Evolutionary conservation across 2,329 filamentous ascomycete species (phyloP), one percentile per base, ranked within the genome.

Genomic region (Ceratocystis destructans): DNA sequence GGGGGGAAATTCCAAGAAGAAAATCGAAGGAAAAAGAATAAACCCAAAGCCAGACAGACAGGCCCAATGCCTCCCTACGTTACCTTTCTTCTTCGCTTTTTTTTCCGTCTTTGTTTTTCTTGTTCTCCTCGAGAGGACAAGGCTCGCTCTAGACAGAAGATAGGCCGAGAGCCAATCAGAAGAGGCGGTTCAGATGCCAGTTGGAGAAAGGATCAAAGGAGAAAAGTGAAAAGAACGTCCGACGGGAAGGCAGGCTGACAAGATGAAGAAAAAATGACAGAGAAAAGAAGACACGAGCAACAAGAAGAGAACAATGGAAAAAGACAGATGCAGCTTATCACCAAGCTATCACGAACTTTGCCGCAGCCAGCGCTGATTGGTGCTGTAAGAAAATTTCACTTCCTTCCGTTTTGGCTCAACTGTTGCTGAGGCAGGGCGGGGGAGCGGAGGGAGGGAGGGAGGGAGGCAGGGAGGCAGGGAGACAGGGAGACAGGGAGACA

Each of bases 1-100:
- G 25, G 25, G 53, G 53, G 17, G 15, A 17, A 57, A 33, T 28
- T 17, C 10, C 31, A 28, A 45, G 41, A 63, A 17, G 28, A 45
- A 63, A 63, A 63, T 28, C 41, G 61, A 48, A 63, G 22, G 61
- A 45, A 33, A 48, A 48, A 63, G 61, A 63, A 48, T 20, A 10
- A 63, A 48, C 17, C 44, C n/a, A 37, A 57, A 28, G 20, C 53
- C 15, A 12, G 25, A 57, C 15, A 17, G 17, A 57, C 22, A 15
- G 22, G 25, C 53, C 53, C 25, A 57, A 57, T 28, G 20, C 53
- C 8, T 17, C 10, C 25, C 15, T 31, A 17, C 10, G 17, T 22
- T n/a, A 8, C 31, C 37, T 12, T 37, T 37, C 12, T 37, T 3
- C 1, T 25, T 25, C 22, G 1, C 22, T 22, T 25, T 37, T 12